A percentile compares a stretch with the other conserved stretches of the same genome.
Conservation (phyloP, 768 basidiomycete species). For the Amylocystis lapponica region DNA sequence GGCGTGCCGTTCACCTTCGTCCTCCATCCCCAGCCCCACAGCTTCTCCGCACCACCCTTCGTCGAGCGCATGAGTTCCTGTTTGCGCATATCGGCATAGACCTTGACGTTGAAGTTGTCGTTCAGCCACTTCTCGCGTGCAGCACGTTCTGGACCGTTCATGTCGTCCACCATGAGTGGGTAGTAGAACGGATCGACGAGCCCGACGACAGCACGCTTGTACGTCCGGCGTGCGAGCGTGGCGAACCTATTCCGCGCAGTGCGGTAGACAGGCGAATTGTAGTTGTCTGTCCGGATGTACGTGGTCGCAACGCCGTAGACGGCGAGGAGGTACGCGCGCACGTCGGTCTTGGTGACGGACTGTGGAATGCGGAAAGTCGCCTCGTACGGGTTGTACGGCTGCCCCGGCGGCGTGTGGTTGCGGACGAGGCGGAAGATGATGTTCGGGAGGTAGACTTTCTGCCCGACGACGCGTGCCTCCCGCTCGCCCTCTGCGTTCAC, state of each 20-base stretch:
- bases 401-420: conserved; percentile 69
- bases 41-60: conserved; percentile 27
- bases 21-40: conserved; percentile 36
- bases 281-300: conserved; percentile 95
- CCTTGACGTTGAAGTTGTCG: conserved; percentile 44
- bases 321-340: conserved; percentile 77
- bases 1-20: too few species aligned
- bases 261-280: conserved; percentile 51
- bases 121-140: conserved; percentile 60
- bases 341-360: conserved; percentile 86
- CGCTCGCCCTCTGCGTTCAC: conserved; percentile 34
- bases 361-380: conserved; percentile 92
- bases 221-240: conserved; percentile 43
- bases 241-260: conserved; percentile 1
- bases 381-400: conserved; percentile 90
- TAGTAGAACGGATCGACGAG: conserved; percentile 93
- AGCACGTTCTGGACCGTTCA: conserved; percentile 50
- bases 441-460: conserved; percentile 87
- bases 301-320: conserved; percentile 88
- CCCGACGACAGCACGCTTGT: conserved; percentile 91
- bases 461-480: conserved; percentile 60
- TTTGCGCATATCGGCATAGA: conserved; percentile 27
- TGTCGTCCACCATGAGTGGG: conserved; percentile 75
- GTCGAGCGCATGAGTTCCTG: conserved; percentile 30
- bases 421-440: conserved; percentile 76